phyloP scores from a whole-genome alignment of 129 eudicot genomes.

The Tagetes patula region DNA sequence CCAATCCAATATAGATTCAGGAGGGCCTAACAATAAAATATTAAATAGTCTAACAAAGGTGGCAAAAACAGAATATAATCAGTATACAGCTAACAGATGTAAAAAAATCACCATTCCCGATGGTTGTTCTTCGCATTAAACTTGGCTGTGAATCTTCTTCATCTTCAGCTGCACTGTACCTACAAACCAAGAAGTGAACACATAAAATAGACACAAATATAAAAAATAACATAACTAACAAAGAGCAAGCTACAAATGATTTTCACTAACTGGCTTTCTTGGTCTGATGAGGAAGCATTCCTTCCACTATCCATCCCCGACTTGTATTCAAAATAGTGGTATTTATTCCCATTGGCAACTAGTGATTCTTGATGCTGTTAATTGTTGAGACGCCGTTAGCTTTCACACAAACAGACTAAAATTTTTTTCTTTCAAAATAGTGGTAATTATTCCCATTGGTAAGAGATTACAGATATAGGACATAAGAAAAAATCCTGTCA shows the following conservation, averaged over 20 bases:
- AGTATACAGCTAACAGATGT: neutral
- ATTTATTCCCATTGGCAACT: slow-evolving; percentile 74
- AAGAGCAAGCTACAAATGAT: neutral
- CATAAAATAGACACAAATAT: neutral
- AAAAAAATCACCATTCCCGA: slow-evolving; percentile 71
- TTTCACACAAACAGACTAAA: slow-evolving; percentile 9
- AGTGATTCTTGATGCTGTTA: slow-evolving; percentile 92
- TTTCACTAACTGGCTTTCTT: slow-evolving; percentile 87
- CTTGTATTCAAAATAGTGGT: slow-evolving; percentile 77
- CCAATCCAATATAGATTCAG: slow-evolving; percentile 94
- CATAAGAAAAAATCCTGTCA: neutral
- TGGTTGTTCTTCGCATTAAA: slow-evolving; percentile 81
- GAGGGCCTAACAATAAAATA: slow-evolving; percentile 64
- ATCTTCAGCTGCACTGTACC: slow-evolving; percentile 92
- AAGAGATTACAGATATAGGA: neutral
- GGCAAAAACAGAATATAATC: neutral
- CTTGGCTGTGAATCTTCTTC: slow-evolving; percentile 66
- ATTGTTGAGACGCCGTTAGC: slow-evolving; percentile 12
- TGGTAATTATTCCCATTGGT: neutral
- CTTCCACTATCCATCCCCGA: slow-evolving; percentile 77
- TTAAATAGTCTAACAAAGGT: slow-evolving; percentile 14
- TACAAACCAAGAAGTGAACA: slow-evolving; percentile 23
- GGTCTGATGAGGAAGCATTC: slow-evolving; percentile 90
- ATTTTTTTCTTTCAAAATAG: too few species aligned
- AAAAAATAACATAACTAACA: neutral